Evolutionary conservation across 495 filamentous ascomycete species (phyloP), one percentile per base, ranked within the genome.

Genomic region (Umbilicaria muhlenbergii): DNA sequence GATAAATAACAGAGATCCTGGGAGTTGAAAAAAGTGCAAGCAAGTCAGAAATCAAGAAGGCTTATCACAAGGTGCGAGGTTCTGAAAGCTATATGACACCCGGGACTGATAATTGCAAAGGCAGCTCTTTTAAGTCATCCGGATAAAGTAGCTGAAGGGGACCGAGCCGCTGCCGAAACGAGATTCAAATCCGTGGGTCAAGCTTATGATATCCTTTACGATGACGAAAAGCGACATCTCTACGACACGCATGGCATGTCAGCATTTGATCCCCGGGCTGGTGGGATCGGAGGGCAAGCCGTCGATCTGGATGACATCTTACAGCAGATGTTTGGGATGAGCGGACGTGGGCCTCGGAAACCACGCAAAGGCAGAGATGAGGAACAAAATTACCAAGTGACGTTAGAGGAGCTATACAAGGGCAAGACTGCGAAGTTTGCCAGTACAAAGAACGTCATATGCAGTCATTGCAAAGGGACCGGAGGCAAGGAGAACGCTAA

Each of bases 371-470:
- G 91, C 18, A 74, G 71, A 41, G 77, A 86, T 51, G 89, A 94
- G 57, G 80, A 94, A 55, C 86, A 94, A 51, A 72, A 81, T 44
- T 98, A 96, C 55, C 78, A 86, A 55, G 81, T 94, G 44, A 83
- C 74, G 11, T 62, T 98, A 44, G 91, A 95, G 57, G 89, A 96
- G 53, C 69, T 96, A 18, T 98, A 94, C 66, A 95, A 94, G 70
- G 91, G 91, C 49, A 95, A 96, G 73, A 94, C 91, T 1, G 88
- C 91, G 50, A 89, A 89, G 61, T 92, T 98, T 61, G 75, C 83
- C 18, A 88, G 82, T 58, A 87, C 81, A 51, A 94, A 95, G 69
- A 89, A 94, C 49, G 71, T 94, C 46, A 70, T 94, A 45, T 98
- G 91, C 63, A 67, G 68, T 43, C 67, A 74, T 50, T 98, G 91